These are phyloP conservation scores for Plenodomus biglobosus DNA, from an alignment of 2,329 filamentous ascomycete species.

Conservation along the genomic window DNA sequence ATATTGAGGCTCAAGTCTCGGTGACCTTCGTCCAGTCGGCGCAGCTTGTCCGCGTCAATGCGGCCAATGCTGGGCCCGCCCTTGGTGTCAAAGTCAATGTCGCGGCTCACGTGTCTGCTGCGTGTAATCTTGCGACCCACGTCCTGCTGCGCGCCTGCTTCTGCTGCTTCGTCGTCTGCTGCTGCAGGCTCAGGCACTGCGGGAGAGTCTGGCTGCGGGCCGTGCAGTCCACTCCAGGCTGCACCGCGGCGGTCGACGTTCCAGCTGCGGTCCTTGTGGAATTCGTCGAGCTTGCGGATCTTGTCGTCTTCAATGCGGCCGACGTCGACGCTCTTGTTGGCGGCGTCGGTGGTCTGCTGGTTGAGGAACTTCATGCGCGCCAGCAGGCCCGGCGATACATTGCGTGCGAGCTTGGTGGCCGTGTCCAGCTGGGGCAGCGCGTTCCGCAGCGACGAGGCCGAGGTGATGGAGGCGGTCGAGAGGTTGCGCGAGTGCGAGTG, in stretches of 20 bases:
- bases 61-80: slow-evolving; percentile 56
- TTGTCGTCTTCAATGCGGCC: slow-evolving; percentile 72
- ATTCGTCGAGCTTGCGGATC: slow-evolving; percentile 68
- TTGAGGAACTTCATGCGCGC: slow-evolving; percentile 50
- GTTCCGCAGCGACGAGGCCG: slow-evolving; percentile 10
- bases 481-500: background rate
- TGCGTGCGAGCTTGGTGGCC: slow-evolving; percentile 41
- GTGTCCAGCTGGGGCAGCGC: slow-evolving; percentile 23
- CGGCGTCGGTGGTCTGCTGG: slow-evolving; percentile 36
- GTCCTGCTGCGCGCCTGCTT: background rate
- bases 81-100: background rate
- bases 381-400: slow-evolving; percentile 48
- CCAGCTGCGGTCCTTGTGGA: slow-evolving; percentile 59
- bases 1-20: slow-evolving; percentile 48
- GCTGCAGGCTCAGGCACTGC: slow-evolving; percentile 30
- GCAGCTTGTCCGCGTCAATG: slow-evolving; percentile 69
- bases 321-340: slow-evolving; percentile 46
- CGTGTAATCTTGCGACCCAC: background rate
- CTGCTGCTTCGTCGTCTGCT: background rate
- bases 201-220: slow-evolving; percentile 16
- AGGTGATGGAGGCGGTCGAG: slow-evolving; percentile 8
- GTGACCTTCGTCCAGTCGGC: slow-evolving; percentile 68
- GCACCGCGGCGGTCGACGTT: slow-evolving; percentile 67
- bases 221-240: slow-evolving; percentile 64
- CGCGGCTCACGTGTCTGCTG: background rate